phyloP scores from a whole-genome alignment of 352 stramenopile genomes.

The Pythium utonaiense region DNA sequence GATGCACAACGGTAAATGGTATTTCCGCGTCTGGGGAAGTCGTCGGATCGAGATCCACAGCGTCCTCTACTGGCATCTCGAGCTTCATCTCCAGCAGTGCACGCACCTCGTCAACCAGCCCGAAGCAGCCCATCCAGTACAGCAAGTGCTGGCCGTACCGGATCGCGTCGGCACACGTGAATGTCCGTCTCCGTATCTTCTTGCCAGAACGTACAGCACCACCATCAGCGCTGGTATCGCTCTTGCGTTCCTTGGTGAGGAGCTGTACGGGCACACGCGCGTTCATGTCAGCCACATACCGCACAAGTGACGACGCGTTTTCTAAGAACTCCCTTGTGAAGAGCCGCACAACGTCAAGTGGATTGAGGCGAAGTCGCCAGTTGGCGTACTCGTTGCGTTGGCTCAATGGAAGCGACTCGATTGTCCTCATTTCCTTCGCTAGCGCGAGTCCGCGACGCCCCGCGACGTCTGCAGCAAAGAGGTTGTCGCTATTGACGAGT shows the following conservation, averaged over 20 bases:
- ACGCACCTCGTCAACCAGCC: slow-evolving; percentile 46
- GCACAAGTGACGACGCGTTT: slow-evolving; percentile 31
- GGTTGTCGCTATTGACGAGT: slow-evolving; percentile 43
- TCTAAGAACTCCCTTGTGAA: slow-evolving; percentile 59
- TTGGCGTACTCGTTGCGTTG: slow-evolving; percentile 33
- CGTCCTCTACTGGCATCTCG: slow-evolving; percentile 11
- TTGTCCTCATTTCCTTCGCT: slow-evolving; percentile 32
- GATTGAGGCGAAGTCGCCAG: slow-evolving; percentile 64
- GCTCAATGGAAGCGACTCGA: slow-evolving; percentile 13
- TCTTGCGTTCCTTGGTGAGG: slow-evolving; percentile 2
- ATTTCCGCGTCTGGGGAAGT: neutral
- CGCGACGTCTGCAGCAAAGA: slow-evolving; percentile 66
- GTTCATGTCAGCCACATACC: slow-evolving; percentile 69
- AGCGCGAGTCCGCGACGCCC: slow-evolving; percentile 50
- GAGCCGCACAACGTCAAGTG: slow-evolving; percentile 39
- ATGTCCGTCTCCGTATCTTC: slow-evolving; percentile 13
- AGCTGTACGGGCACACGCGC: slow-evolving; percentile 33
- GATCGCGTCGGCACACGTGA: slow-evolving; percentile 38
- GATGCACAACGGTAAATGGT: slow-evolving; percentile 12
- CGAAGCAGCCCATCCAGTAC: slow-evolving; percentile 73
- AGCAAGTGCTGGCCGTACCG: slow-evolving; percentile 76
- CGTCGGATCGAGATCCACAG: neutral
- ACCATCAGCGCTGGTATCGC: neutral
- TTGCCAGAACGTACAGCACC: slow-evolving; percentile 3
- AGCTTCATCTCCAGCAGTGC: slow-evolving; percentile 42